These are phyloP conservation scores for Piper longum DNA, from an alignment of 164 flowering plant genomes.

Conservation along the genomic window DNA sequence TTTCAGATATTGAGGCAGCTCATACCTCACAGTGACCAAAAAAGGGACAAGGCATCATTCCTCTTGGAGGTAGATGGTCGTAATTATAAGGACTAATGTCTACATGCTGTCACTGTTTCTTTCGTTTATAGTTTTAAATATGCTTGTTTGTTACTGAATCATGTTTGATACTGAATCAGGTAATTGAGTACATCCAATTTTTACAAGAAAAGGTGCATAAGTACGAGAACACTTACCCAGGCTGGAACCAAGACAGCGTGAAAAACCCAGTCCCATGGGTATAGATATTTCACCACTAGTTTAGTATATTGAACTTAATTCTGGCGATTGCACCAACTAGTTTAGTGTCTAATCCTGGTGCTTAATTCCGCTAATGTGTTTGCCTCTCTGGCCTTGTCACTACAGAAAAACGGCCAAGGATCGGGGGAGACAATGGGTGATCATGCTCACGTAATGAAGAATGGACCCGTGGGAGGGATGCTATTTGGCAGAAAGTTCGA, in stretches of 20 bases:
- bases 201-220: slow-evolving; percentile 52
- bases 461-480: slow-evolving; percentile 39
- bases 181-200: slow-evolving; percentile 64
- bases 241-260: slow-evolving; percentile 46
- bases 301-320: background rate
- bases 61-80: slow-evolving; percentile 50
- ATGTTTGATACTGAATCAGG: slow-evolving; percentile 31
- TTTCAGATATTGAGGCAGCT: slow-evolving; percentile 83
- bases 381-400: background rate
- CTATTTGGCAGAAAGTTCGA: slow-evolving; percentile 48
- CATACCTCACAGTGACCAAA: slow-evolving; percentile 80
- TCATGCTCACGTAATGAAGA: slow-evolving; percentile 38
- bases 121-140: background rate
- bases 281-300: slow-evolving; percentile 6
- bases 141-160: slow-evolving; percentile 5
- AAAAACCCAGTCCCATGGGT: slow-evolving; percentile 73
- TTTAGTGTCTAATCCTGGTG: too few species aligned
- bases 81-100: background rate
- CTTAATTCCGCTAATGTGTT: background rate
- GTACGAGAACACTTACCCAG: slow-evolving; percentile 52
- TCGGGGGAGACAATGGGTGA: slow-evolving; percentile 42
- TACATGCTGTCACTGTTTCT: background rate
- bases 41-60: slow-evolving; percentile 95
- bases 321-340: too few species aligned
- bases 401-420: slow-evolving; percentile 77